phyloP scores from a whole-genome alignment of 495 filamentous ascomycete genomes.

The Xylaria bambusicola region DNA sequence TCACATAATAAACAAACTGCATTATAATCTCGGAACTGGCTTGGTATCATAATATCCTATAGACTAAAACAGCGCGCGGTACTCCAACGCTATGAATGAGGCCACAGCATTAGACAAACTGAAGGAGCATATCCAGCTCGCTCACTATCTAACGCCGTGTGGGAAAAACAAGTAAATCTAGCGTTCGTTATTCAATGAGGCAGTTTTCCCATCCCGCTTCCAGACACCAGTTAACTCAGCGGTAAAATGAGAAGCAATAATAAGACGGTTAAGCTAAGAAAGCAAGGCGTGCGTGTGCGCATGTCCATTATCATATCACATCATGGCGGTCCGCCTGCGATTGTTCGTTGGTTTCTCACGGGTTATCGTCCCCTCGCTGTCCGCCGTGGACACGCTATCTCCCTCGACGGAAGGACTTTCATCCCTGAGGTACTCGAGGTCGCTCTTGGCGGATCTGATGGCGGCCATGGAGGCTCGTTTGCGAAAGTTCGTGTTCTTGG shows the following conservation, averaged over 20 bases:
- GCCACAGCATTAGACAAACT: no score
- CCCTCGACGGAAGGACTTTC: slow-evolving; percentile 25
- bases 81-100: slow-evolving; percentile 13
- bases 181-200: slow-evolving; percentile 9
- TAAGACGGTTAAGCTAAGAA: slow-evolving; percentile 13
- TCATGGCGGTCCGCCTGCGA: slow-evolving; percentile 57
- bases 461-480: slow-evolving; percentile 46
- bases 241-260: slow-evolving; percentile 1
- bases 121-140: no score
- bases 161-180: background rate
- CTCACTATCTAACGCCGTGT: no score
- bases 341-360: slow-evolving; percentile 28
- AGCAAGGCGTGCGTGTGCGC: background rate
- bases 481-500: slow-evolving; percentile 12
- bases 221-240: slow-evolving; percentile 18
- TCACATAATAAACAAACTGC: no score
- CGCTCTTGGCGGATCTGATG: slow-evolving; percentile 33
- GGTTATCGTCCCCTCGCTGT: slow-evolving; percentile 16
- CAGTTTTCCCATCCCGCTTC: background rate
- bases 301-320: slow-evolving; percentile 51
- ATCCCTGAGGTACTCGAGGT: slow-evolving; percentile 16
- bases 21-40: background rate
- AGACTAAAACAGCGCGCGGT: background rate
- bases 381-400: slow-evolving; percentile 23
- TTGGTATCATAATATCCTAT: slow-evolving; percentile 18